Evolutionary conservation across 345 rosid species (phyloP), one percentile per base, ranked within the genome.

Genomic region (Corymbia maculata): DNA sequence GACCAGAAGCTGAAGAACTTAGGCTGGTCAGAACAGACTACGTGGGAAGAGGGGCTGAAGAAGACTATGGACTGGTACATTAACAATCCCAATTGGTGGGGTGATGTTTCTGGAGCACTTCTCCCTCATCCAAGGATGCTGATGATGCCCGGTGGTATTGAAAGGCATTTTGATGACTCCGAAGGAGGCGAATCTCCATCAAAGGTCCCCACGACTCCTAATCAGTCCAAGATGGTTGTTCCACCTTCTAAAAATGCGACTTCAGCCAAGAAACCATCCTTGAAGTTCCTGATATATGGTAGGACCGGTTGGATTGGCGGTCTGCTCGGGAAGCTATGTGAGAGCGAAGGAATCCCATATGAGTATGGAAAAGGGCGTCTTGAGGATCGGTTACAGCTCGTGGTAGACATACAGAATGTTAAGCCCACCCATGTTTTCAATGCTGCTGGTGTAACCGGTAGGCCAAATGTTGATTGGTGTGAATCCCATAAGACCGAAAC

Each of bases 401-500:
- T 92, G 87, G 91, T 93, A 85, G 94, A 93, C 87, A 88, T 93
- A 88, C 92, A 88, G 88, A 92, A 85, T 82, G 86, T 92, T 26
- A 93, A 84, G 88, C 94, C 94, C 44, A 93, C 94, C 47, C 93
- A 93, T 89, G 94, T 93, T 89, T 92, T 93, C 70, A 92, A 93
- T 90, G 91, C 94, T 53, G 94, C 94, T 53, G 94, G 94, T 30
- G 91, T 93, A 52, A 93, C 94, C 22, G 94, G 94, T 50, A 92
- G 94, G 85, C 94, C 94, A 16, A 93, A 93, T 87, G 94, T 93
- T 14, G 94, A 93, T 89, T 93, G 94, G 94, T 93, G 94, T 30
- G 94, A 93, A 52, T 92, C 93, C 45, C 93, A 93, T 80, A 91
- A 92, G 90, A 88, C 93, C 12, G 92, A 93, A 88, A 93, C 94